Base-by-base conservation (phyloP, 2,329 filamentous ascomycete genomes). In the Fusarium nurragi region DNA sequence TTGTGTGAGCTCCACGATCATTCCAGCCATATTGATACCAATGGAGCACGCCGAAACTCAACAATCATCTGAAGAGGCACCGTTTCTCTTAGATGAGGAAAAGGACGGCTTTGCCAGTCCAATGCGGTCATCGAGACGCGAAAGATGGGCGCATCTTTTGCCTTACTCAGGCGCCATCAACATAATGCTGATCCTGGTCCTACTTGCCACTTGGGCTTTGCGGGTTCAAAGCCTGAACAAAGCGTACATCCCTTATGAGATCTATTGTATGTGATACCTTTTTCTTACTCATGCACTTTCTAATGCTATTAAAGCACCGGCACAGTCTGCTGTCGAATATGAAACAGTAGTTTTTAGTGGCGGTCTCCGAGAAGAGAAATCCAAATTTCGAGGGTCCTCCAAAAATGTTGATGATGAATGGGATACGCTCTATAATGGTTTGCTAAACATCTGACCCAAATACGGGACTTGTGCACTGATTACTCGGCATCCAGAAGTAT, bases 331-430 rank as follows among this genome's bases (percentile, higher is more conserved):
- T 0, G 43, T 54, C 4, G 51, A 54, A 34, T 54, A 54, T 34
- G 19, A 47, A 22, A 54, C 43, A 16, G 51, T 54, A 4, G 26
- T 54, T 5, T 54, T 54, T 10, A 54, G 25, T 21, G 51, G 51
- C 11, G 51, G 51, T 10, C 43, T 54, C 22, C 34, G 43, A 18
- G 51, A 39, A 14, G 51, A 54, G 5, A 26, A 26, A 36, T 54
- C 51, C 6, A 47, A 23, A 11, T 54, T 54, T 11, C 34, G 37
- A 40, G 51, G 51, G 13, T 54, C 51, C 26, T 40, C 51, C 12
- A 54, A n/a, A 1, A 43, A 47, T 21, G 51, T 54, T 39, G 51
- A 54, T 4, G 25, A 13, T 18, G 12, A 46, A 26, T 54, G 51
- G 51, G 51, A 54, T 36, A 26, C 32, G 8, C 41, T 54, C 8